Conservation (phyloP, 163 green algal species). For the Prototheca wickerhamii region DNA sequence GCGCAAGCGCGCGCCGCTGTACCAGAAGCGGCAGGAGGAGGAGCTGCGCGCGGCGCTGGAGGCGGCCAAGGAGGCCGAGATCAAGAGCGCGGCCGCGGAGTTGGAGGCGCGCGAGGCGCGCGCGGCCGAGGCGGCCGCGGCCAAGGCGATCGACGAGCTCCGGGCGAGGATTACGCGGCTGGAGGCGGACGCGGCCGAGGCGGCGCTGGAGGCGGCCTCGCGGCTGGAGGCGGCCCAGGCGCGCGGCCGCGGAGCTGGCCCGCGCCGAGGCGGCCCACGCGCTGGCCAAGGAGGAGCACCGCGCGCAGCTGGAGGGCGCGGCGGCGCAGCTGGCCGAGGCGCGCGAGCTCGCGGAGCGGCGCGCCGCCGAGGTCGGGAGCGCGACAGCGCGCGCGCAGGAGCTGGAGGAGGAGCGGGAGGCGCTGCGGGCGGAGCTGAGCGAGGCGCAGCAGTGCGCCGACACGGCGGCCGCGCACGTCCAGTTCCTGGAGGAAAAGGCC, state of each 20-base stretch:
- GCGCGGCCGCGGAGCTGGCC: slow-evolving; percentile 1
- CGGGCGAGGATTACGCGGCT: slow-evolving; percentile 15
- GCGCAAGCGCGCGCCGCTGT: slow-evolving; percentile 76
- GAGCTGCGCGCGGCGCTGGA: slow-evolving; percentile 67
- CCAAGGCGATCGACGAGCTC: slow-evolving; percentile 8
- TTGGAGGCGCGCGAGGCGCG: slow-evolving; percentile 5
- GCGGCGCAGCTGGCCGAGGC: background rate
- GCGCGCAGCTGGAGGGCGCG: background rate
- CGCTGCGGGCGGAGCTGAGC: no score
- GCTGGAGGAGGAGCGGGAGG: no score
- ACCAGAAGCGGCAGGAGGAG: slow-evolving; percentile 84
- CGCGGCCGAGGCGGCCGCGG: background rate
- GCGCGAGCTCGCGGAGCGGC: no score
- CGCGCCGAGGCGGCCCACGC: background rate
- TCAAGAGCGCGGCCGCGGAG: slow-evolving; percentile 24
- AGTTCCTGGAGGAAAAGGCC: slow-evolving; percentile 51
- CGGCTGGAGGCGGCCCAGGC: background rate
- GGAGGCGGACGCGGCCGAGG: slow-evolving; percentile 4
- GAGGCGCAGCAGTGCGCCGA: slow-evolving; percentile 58
- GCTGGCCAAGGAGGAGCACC: background rate
- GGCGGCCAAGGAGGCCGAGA: slow-evolving; percentile 60
- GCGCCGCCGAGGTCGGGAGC: background rate
- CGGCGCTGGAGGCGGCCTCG: slow-evolving; percentile 5
- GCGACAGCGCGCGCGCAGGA: no score
- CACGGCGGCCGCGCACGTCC: slow-evolving; percentile 52